These are phyloP conservation scores for Trichoderma simmonsii DNA, from an alignment of 2,329 filamentous ascomycete genomes.

Conservation along the genomic window DNA sequence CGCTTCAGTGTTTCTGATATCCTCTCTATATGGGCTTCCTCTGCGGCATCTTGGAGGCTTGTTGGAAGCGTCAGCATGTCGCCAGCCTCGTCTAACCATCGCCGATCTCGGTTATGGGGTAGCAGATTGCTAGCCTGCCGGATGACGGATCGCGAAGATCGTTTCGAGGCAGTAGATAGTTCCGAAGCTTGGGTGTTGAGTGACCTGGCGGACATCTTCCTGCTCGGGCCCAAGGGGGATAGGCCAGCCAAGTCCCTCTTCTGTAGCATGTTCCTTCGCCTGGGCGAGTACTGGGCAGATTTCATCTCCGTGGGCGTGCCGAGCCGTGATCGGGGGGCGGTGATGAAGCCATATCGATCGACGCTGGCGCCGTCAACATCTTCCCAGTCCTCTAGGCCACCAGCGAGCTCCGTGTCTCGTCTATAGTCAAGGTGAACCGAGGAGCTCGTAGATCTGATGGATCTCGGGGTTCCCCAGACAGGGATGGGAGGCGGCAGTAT, in stretches of 20 bases:
- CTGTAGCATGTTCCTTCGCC: constrained; percentile 45
- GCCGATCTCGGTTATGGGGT: constrained; percentile 58
- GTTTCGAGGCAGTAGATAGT: constrained; percentile 48
- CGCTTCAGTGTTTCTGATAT: constrained; percentile 55
- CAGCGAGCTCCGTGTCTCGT: constrained; percentile 49
- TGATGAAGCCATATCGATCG: constrained; percentile 68
- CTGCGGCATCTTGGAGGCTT: constrained; percentile 53
- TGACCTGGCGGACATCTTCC: constrained; percentile 57
- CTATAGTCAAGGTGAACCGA: constrained; percentile 41
- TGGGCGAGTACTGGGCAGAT: constrained; percentile 44
- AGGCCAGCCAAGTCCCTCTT: constrained; percentile 34
- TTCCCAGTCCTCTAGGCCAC: constrained; percentile 65
- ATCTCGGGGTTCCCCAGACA: constrained; percentile 37
- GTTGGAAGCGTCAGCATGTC: constrained; percentile 62
- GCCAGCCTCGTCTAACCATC: constrained; percentile 62
- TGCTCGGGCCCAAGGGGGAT: constrained; percentile 45
- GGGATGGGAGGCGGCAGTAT: constrained; percentile 28
- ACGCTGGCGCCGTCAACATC: constrained; percentile 59
- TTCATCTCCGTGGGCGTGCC: constrained; percentile 41
- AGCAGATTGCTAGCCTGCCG: constrained; percentile 58
- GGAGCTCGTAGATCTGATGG: constrained; percentile 43
- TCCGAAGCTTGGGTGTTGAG: constrained; percentile 56
- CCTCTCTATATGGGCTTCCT: constrained; percentile 53
- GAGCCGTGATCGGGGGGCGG: constrained; percentile 41
- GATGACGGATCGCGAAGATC: constrained; percentile 53